phyloP scores from a whole-genome alignment of 768 basidiomycete genomes.

The Russula emetica region DNA sequence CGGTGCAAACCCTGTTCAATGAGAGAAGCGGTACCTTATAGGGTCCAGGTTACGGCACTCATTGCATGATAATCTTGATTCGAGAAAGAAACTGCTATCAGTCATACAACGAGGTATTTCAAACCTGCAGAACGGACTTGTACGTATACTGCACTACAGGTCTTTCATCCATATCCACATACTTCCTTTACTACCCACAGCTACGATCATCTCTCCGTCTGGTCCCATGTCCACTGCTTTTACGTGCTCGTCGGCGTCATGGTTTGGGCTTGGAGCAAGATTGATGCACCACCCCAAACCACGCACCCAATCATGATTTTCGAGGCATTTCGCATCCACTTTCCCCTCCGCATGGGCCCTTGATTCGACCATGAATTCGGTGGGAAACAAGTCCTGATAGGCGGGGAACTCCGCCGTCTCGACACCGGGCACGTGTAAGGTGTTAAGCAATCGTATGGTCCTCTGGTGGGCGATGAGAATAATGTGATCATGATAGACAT shows the following conservation, averaged over 20 bases:
- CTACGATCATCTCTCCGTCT: slow-evolving; percentile 17
- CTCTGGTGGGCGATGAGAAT: slow-evolving; percentile 35
- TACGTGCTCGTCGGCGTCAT: slow-evolving; percentile 6
- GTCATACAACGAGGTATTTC: too few species aligned
- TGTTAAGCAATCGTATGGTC: slow-evolving; percentile 16
- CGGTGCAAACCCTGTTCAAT: background rate
- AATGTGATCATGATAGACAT: slow-evolving; percentile 46
- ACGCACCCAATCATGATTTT: slow-evolving; percentile 5
- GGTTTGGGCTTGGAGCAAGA: background rate
- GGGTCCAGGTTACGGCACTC: too few species aligned
- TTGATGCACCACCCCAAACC: slow-evolving; percentile 16
- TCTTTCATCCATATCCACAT: slow-evolving; percentile 24
- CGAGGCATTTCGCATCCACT: slow-evolving; percentile 7
- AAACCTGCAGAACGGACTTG: too few species aligned
- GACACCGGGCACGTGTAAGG: slow-evolving; percentile 10
- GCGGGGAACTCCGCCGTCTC: slow-evolving; percentile 12
- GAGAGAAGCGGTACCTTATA: background rate
- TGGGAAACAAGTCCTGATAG: slow-evolving; percentile 3
- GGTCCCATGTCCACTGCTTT: slow-evolving; percentile 23
- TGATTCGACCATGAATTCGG: background rate
- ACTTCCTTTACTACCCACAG: slow-evolving; percentile 20
- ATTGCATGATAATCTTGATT: too few species aligned
- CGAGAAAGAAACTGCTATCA: too few species aligned
- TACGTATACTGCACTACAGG: background rate
- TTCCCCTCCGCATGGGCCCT: slow-evolving; percentile 10